Evolutionary conservation across 768 basidiomycete genomes (phyloP).

Genomic region (Myochromella boudieri): DNA sequence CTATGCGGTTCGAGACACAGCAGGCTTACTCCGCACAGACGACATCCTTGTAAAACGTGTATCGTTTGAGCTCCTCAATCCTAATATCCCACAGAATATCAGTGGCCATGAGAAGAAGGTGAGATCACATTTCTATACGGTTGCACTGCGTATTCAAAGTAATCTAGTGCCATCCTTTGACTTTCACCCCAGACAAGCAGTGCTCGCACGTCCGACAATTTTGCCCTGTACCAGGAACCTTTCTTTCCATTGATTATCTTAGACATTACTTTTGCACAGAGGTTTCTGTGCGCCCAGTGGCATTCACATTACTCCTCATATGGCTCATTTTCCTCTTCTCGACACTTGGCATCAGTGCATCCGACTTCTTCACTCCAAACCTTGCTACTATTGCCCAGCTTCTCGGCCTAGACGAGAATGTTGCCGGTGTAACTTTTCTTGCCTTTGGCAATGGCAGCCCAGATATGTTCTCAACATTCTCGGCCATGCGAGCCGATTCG

Average conservation of each 20-base stretch:
- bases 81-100: constrained; percentile 19
- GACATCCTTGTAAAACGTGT: constrained; percentile 43
- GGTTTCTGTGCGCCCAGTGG: constrained; percentile 49
- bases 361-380: constrained; percentile 98
- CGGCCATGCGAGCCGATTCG: constrained; percentile 82
- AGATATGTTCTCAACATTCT: constrained; percentile 94
- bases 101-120: constrained; percentile 27
- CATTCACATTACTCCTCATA: constrained; percentile 62
- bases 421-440: constrained; percentile 95
- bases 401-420: constrained; percentile 86
- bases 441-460: constrained; percentile 98
- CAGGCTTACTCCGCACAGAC: constrained; percentile 25
- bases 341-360: constrained; percentile 90
- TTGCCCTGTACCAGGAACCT: constrained; percentile 62
- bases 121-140: constrained; percentile 1
- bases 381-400: constrained; percentile 84
- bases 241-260: constrained; percentile 72
- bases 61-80: constrained; percentile 33
- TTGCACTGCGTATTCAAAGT: not conserved
- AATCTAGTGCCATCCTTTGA: constrained; percentile 64
- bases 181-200: constrained; percentile 52
- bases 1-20: constrained; percentile 35
- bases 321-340: constrained; percentile 95
- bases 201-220: constrained; percentile 59
- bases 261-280: constrained; percentile 70